Base-by-base conservation (phyloP, 805 yeast species). In the Pichia insulana region DNA sequence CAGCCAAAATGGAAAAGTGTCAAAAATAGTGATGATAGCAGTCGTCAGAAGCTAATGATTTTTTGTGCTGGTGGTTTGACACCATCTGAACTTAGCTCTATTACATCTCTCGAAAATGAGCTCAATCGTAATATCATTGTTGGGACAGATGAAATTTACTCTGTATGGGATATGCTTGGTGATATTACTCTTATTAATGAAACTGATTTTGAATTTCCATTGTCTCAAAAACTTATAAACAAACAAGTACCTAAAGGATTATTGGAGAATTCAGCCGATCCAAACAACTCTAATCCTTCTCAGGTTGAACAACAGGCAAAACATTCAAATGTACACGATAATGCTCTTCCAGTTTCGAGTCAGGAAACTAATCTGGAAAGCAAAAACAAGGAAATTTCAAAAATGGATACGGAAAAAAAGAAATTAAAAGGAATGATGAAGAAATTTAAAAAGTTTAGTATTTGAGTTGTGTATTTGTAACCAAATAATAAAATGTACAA, bases 31-130 rank as follows among this genome's bases (percentile, higher is more conserved):
- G 46, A 41, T 19, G 56, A 56, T 35, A 30, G 43, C n/a, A 48
- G 50, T 6, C 68, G 78, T 50, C 96, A 86, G 56, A 68, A 92
- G 39, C 68, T 89, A 7, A 74, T 89, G 50, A 75, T 88, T 43
- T 92, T 78, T 55, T 73, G 87, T 22, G 82, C 95, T 2, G 99
- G 99, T 18, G 98, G 97, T 8, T 62, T 84, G 17, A 86, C 97
- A 0, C 76, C 81, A 50, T 74, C 89, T 2, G 99, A 92, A 60
- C 65, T 83, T 25, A 73, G 90, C 48, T 72, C 85, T 11, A 78
- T 80, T 4, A 80, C 84, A 52, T 90, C 85, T 48, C 68, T 87
- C 37, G 73, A 86, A 8, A 61, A 65, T 15, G 59, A 70, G 36
- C 68, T 76, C 44, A 76, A 82, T 54, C 80, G 77, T 56, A 95